Evolutionary conservation across 2,329 filamentous ascomycete species (phyloP).

Genomic region (Penicillium sclerotigenum): DNA sequence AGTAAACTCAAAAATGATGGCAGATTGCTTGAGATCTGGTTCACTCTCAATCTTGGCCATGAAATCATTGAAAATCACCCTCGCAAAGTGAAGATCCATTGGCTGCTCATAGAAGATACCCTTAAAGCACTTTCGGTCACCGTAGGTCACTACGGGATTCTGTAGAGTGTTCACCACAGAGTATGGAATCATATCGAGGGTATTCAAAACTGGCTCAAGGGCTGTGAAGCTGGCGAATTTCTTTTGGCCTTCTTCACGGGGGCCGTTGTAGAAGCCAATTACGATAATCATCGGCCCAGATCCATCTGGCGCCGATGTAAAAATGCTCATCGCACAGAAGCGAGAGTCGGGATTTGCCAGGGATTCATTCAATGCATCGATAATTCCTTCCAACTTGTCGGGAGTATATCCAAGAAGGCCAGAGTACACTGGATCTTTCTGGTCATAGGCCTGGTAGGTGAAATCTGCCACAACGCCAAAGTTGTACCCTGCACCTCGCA

Average conservation of each 20-base stretch:
- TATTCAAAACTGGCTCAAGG: conserved; percentile 38
- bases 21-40: conserved; percentile 28
- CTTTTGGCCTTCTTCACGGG: conserved; percentile 34
- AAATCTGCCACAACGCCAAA: conserved; percentile 50
- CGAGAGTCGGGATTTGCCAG: conserved; percentile 58
- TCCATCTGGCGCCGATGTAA: conserved; percentile 30
- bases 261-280: conserved; percentile 39
- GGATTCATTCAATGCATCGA: conserved; percentile 39
- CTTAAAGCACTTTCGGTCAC: conserved; percentile 44
- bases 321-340: conserved; percentile 39
- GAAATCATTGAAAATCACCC: conserved; percentile 33
- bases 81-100: conserved; percentile 34
- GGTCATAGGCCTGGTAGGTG: conserved; percentile 36
- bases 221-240: conserved; percentile 40
- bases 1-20: conserved; percentile 44
- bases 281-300: conserved; percentile 33
- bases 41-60: conserved; percentile 28
- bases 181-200: conserved; percentile 44
- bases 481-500: conserved; percentile 47
- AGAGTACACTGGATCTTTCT: conserved; percentile 32
- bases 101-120: conserved; percentile 47
- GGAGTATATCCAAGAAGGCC: conserved; percentile 31
- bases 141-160: conserved; percentile 40
- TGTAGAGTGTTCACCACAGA: conserved; percentile 39
- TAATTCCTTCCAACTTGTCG: conserved; percentile 24